phyloP scores from a whole-genome alignment of 257 asterid species.

The Nicotiana tomentosiformis region DNA sequence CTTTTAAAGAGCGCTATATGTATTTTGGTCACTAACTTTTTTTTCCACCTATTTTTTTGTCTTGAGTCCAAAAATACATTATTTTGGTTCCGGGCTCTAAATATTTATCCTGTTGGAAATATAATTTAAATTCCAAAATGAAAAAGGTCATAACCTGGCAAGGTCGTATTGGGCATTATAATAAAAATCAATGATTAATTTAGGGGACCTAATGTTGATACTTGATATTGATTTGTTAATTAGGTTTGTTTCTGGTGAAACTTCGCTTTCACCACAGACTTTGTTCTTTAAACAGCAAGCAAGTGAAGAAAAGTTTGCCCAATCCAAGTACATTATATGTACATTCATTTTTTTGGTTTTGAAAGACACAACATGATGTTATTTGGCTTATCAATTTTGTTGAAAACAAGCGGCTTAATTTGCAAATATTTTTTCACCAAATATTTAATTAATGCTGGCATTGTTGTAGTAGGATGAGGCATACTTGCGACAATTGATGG shows the following conservation, averaged over 20 bases:
- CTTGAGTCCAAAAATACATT: no score
- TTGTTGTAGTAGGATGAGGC: neutral
- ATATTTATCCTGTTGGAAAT: neutral
- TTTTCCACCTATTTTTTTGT: no score
- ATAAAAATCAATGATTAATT: neutral
- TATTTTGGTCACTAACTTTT: no score
- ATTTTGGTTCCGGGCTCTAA: no score
- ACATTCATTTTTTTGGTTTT: neutral
- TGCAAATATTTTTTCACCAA: neutral
- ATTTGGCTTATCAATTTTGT: neutral
- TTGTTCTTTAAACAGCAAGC: neutral
- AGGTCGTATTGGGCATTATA: neutral
- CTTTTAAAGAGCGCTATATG: no score
- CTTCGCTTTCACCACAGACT: neutral
- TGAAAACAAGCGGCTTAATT: neutral
- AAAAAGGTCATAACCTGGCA: neutral
- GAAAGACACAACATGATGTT: neutral
- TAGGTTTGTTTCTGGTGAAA: neutral
- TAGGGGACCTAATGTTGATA: neutral
- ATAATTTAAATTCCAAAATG: neutral
- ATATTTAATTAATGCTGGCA: neutral
- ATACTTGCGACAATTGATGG: neutral
- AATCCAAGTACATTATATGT: neutral
- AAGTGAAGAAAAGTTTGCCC: neutral
- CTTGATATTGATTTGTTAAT: neutral